Conservation (phyloP, 352 stramenopile genomes). For the Globisporangium solare region DNA sequence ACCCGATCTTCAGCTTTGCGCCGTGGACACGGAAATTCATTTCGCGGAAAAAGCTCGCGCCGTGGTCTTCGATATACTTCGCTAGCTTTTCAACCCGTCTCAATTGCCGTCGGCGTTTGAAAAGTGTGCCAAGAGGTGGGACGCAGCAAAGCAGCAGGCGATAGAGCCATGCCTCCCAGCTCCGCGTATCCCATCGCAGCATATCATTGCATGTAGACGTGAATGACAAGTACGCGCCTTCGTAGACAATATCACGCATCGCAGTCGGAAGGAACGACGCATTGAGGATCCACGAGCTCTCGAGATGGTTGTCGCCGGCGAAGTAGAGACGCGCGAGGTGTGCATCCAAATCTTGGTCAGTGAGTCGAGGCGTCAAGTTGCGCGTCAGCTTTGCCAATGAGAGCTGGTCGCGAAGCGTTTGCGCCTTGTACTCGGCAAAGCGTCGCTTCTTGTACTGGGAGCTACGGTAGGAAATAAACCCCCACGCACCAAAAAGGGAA, state of each 20-base stretch:
- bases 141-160: constrained; percentile 37
- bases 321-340: constrained; percentile 77
- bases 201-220: constrained; percentile 70
- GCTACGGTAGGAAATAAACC: constrained; percentile 61
- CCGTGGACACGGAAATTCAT: constrained; percentile 76
- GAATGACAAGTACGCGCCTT: constrained; percentile 69
- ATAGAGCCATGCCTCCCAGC: constrained; percentile 70
- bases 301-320: constrained; percentile 60
- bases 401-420: constrained; percentile 66
- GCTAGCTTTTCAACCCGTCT: constrained; percentile 55
- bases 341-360: constrained; percentile 66
- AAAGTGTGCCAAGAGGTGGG: constrained; percentile 50
- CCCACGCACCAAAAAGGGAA: constrained; percentile 61
- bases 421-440: constrained; percentile 72
- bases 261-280: constrained; percentile 46
- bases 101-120: constrained; percentile 66
- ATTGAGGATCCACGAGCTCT: constrained; percentile 61
- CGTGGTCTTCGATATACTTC: constrained; percentile 63
- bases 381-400: constrained; percentile 69
- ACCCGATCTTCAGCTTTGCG: constrained; percentile 74
- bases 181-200: constrained; percentile 43
- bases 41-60: constrained; percentile 74
- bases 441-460: constrained; percentile 36
- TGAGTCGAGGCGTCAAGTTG: constrained; percentile 67
- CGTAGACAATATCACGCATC: constrained; percentile 71